Percentiles rank a stretch among this genome's conserved stretches.
Conservation (phyloP, 31 red algal species). For the Pterothamnion heteromorphum region DNA sequence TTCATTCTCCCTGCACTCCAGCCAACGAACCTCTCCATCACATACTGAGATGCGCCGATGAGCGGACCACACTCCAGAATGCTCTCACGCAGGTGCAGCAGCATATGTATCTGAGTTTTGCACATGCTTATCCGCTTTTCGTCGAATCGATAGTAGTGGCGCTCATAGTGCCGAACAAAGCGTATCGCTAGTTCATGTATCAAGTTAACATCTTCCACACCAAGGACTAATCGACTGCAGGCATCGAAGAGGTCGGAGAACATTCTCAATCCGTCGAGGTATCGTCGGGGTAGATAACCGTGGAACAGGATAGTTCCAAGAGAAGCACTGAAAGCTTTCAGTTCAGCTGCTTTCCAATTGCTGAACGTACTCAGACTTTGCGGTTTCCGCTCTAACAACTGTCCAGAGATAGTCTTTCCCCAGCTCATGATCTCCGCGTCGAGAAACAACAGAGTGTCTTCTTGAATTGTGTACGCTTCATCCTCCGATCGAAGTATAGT, state of each 20-base stretch:
- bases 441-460: too few species aligned
- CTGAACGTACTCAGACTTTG: background rate
- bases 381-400: background rate
- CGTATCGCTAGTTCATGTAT: background rate
- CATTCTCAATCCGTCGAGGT: too few species aligned
- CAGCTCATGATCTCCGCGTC: too few species aligned
- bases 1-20: slow-evolving; percentile 2
- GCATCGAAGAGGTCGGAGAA: too few species aligned
- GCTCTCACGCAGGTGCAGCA: slow-evolving; percentile 1
- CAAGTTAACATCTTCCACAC: too few species aligned
- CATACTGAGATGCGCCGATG: background rate
- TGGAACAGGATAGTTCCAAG: background rate
- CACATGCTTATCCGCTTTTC: background rate
- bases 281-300: too few species aligned
- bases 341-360: slow-evolving; percentile 44
- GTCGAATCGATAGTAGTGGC: background rate
- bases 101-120: slow-evolving; percentile 11
- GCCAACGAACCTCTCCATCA: slow-evolving; percentile 39
- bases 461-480: too few species aligned
- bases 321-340: slow-evolving; percentile 29
- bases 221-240: too few species aligned
- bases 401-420: too few species aligned
- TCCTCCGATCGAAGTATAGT: too few species aligned
- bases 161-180: slow-evolving; percentile 2
- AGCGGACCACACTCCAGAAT: slow-evolving; percentile 14